Percentiles rank a stretch among this genome's conserved stretches.
These are phyloP conservation scores for Phaeosphaeriaceae sp. DNA, from an alignment of 2,329 filamentous ascomycete genomes.

Conservation along the genomic window DNA sequence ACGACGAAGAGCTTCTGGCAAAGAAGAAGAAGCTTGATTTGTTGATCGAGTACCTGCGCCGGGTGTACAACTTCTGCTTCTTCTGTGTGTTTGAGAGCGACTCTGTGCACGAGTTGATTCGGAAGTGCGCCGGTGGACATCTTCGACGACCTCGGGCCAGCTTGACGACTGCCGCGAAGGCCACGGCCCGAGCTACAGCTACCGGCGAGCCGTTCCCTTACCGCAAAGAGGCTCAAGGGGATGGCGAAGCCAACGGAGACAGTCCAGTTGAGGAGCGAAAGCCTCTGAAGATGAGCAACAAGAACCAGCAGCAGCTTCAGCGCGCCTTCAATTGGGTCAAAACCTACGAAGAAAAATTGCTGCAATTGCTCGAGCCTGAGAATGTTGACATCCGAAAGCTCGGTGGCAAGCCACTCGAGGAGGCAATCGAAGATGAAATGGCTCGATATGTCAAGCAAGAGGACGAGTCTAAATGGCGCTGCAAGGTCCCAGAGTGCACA, in stretches of 20 bases:
- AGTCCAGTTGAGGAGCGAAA: slow-evolving; percentile 77
- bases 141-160: slow-evolving; percentile 88
- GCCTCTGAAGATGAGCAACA: slow-evolving; percentile 68
- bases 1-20: slow-evolving; percentile 85
- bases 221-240: slow-evolving; percentile 73
- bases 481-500: slow-evolving; percentile 93
- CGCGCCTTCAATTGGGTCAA: slow-evolving; percentile 98
- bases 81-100: slow-evolving; percentile 99
- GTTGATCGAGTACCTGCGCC: slow-evolving; percentile 92
- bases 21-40: slow-evolving; percentile 98
- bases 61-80: slow-evolving; percentile 99
- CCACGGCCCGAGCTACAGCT: slow-evolving; percentile 84
- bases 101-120: slow-evolving; percentile 91
- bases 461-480: slow-evolving; percentile 95
- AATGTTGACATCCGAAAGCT: slow-evolving; percentile 87
- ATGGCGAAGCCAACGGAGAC: slow-evolving; percentile 69
- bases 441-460: slow-evolving; percentile 92
- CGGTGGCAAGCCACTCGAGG: slow-evolving; percentile 84
- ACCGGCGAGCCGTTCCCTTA: slow-evolving; percentile 82
- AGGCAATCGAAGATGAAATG: slow-evolving; percentile 86
- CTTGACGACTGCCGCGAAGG: slow-evolving; percentile 81
- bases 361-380: slow-evolving; percentile 90
- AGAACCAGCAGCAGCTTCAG: slow-evolving; percentile 89
- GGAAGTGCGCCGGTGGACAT: slow-evolving; percentile 97
- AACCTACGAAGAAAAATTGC: slow-evolving; percentile 96